These are phyloP conservation scores for Cymbopogon flexuosus DNA, from an alignment of 202 grass and related monocot species.

Conservation along the genomic window DNA sequence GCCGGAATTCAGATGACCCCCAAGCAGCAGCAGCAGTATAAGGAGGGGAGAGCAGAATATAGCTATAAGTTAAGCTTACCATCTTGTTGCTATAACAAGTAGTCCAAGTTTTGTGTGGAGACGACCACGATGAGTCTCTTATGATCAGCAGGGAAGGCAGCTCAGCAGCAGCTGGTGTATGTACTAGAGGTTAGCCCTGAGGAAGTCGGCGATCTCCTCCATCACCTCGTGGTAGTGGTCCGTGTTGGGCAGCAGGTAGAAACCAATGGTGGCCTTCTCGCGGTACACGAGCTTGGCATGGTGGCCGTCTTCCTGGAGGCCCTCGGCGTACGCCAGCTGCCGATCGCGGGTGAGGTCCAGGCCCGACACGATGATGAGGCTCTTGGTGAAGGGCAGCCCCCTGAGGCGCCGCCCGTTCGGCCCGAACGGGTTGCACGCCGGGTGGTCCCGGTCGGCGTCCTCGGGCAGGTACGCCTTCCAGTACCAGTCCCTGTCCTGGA, in stretches of 20 bases:
- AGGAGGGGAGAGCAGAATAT: too few species aligned
- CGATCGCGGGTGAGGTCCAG: constrained; percentile 84
- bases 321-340: constrained; percentile 78
- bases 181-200: constrained; percentile 63
- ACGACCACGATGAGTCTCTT: neutral
- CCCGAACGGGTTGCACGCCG: constrained; percentile 88
- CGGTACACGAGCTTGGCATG: constrained; percentile 76
- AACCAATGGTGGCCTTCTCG: constrained; percentile 79
- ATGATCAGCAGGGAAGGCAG: constrained; percentile 24
- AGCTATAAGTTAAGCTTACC: constrained; percentile 47
- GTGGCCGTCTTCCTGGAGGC: constrained; percentile 58
- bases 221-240: constrained; percentile 93
- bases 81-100: constrained; percentile 36
- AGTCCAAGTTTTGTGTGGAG: constrained; percentile 10
- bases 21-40: constrained; percentile 21
- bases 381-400: constrained; percentile 74
- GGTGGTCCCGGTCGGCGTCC: constrained; percentile 75
- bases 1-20: constrained; percentile 33
- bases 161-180: constrained; percentile 15
- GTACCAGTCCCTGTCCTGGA: constrained; percentile 98
- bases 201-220: constrained; percentile 90
- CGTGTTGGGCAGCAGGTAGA: constrained; percentile 91
- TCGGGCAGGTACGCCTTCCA: constrained; percentile 99
- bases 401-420: constrained; percentile 53
- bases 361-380: constrained; percentile 86